Base-by-base conservation (phyloP, 768 basidiomycete genomes). In the Calocybe indica region DNA sequence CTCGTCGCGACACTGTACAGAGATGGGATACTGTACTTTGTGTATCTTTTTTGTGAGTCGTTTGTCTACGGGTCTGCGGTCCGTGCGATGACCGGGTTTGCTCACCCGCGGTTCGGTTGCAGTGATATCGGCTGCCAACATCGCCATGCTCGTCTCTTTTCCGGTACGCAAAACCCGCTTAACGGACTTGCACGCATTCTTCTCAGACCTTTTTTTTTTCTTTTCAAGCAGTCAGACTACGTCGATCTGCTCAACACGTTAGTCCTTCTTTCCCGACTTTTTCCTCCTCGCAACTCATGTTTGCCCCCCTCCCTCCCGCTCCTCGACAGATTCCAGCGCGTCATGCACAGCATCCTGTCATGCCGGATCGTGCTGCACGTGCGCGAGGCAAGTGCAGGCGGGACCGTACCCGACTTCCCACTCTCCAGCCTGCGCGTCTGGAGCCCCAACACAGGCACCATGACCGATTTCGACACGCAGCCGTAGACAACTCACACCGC, bases 1-100 rank as follows among this genome's bases (percentile, higher is more conserved):
- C 15, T 48, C 8, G 36, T 52, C 5, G 10, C 31, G 6, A 48
- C 38, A 1, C 40, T 52, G 14, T 52, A 52, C 41, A 29, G 50
- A 12, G 50, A 52, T 38, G 50, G 50, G 14, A 32, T 52, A 34
- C 28, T 48, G 3, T 52, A 47, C 35, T 52, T 48, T 22, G 12
- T 48, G 34, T 43, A 12, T 28, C 37, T 52, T 29, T 47, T 47
- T 15, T 6, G 50, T 52, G 35, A 48, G 50, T 42, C 4, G 33
- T 6, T 15, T 7, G 13, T 14, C 22, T 6, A 5, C 36, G 22
- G 22, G 6, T 14, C 5, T 11, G 8, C 10, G 15, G 13, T 37
- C 5, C 31, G n/a, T 33, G 28, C 12, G 15, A 13, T 4, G 22
- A 22, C 22, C 22, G 22, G 22, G 2, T 22, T 22, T 22, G 37